Percentiles rank a stretch among this genome's conserved stretches.
These are phyloP conservation scores for Trifolium pratense DNA, from an alignment of 306 rosid genomes.

Conservation along the genomic window DNA sequence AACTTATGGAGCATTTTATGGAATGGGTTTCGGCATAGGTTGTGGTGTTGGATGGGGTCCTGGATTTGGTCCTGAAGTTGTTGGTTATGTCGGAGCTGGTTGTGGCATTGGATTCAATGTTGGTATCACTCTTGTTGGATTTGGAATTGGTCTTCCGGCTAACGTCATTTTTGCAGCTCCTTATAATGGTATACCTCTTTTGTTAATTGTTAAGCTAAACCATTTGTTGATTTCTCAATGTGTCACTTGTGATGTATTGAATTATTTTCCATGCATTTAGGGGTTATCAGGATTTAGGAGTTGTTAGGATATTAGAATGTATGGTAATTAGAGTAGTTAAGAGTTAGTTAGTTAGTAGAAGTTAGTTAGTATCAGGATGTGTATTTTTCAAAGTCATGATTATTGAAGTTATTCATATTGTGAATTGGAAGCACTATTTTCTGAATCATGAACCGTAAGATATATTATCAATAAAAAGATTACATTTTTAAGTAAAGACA, in stretches of 20 bases:
- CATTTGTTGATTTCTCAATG: conserved; percentile 25
- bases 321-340: no score
- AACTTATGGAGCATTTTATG: conserved; percentile 90
- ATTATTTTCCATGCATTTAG: conserved; percentile 23
- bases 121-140: conserved; percentile 79
- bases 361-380: not conserved
- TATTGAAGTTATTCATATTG: not conserved
- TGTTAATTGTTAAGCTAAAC: not conserved
- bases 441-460: not conserved
- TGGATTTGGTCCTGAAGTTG: conserved; percentile 95
- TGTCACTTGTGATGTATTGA: conserved; percentile 27
- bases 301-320: not conserved
- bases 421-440: not conserved
- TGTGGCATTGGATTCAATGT: conserved; percentile 93
- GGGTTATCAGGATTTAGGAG: conserved; percentile 3
- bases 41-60: conserved; percentile 99
- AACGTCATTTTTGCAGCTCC: conserved; percentile 61
- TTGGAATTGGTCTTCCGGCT: conserved; percentile 87
- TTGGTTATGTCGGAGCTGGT: conserved; percentile 95
- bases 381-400: conserved; percentile 9
- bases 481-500: not conserved
- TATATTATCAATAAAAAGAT: not conserved
- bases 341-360: no score
- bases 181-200: conserved; percentile 54
- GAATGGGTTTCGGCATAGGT: conserved; percentile 92